A percentile compares a stretch with the other conserved stretches of the same genome.
These are phyloP conservation scores for Solanum pinnatisectum DNA, from an alignment of 257 asterid genomes.

Conservation along the genomic window DNA sequence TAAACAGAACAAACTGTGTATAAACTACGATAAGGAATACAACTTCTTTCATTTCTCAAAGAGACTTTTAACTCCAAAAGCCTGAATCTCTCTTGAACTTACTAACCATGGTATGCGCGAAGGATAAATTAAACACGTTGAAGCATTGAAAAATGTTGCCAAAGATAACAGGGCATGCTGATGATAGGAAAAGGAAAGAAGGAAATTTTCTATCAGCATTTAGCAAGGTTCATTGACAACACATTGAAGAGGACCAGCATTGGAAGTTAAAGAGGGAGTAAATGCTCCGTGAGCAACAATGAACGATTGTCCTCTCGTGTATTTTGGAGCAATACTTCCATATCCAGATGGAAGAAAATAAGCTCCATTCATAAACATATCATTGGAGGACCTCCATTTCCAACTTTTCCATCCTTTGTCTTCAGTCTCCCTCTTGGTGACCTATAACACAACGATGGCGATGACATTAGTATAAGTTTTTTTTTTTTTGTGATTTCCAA, in stretches of 20 bases:
- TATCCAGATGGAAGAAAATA: slow-evolving; percentile 65
- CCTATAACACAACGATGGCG: slow-evolving; percentile 9
- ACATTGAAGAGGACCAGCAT: slow-evolving; percentile 63
- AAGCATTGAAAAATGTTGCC: neutral
- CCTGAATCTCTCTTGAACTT: neutral
- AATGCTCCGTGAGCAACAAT: slow-evolving; percentile 51
- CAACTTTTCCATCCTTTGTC: slow-evolving; percentile 44
- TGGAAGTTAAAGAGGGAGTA: slow-evolving; percentile 47
- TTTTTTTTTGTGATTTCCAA: neutral
- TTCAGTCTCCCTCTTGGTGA: slow-evolving; percentile 53
- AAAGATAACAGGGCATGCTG: neutral
- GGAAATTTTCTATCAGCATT: neutral
- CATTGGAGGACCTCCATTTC: slow-evolving; percentile 81
- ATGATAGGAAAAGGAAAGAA: neutral
- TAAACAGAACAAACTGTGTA: neutral
- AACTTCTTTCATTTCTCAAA: neutral
- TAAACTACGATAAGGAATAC: neutral
- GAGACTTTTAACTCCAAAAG: neutral
- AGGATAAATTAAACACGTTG: neutral
- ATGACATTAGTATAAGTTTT: neutral
- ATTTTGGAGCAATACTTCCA: slow-evolving; percentile 47
- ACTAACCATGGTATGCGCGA: neutral
- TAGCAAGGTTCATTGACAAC: slow-evolving; percentile 22
- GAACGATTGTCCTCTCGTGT: slow-evolving; percentile 44
- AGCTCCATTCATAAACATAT: slow-evolving; percentile 66